Base-by-base conservation (phyloP, 192 early-diverging fungal genomes). In the Entophlyctis helioformis region DNA sequence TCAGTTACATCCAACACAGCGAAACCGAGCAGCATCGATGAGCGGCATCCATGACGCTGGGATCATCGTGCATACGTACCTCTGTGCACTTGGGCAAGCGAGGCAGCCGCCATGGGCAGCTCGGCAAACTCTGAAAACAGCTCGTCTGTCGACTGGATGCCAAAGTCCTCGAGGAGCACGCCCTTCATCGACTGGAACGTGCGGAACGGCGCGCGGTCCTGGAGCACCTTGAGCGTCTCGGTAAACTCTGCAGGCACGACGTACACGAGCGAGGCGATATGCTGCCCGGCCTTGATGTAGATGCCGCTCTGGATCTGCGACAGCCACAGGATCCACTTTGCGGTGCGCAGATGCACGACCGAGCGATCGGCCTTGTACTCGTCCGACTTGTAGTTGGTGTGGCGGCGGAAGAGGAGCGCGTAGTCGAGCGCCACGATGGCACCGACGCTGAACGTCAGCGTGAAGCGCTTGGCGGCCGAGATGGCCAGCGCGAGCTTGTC, bases 31-130 rank as follows among this genome's bases (percentile, higher is more conserved):
- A n/a, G n/a, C n/a, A n/a, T n/a, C n/a, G n/a, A n/a, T n/a, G n/a
- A n/a, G n/a, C n/a, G n/a, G n/a, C n/a, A n/a, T n/a, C n/a, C n/a
- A n/a, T n/a, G n/a, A n/a, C n/a, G n/a, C n/a, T n/a, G n/a, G n/a
- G n/a, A n/a, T n/a, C n/a, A n/a, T n/a, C n/a, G n/a, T n/a, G n/a
- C n/a, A n/a, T n/a, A n/a, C 13, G 54, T 63, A 2, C 75, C 81
- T n/a, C 61, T 69, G 42, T 89, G 86, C 5, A 89, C 86, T 44
- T 89, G 86, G 0, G 86, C 86, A 25, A 89, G 76, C 18, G 83
- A 86, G 0, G 86, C 86, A 6, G 83, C 81, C 0, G 84, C 86
- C 12, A 85, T 64, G 13, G 86, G 79, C 11, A 48, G 36, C 9
- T 48, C 43, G 10, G 76, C 75, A 51, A 89, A 85, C 1, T 71